These are phyloP conservation scores for Zarea fungicola DNA, from an alignment of 2,329 filamentous ascomycete genomes.

Conservation along the genomic window DNA sequence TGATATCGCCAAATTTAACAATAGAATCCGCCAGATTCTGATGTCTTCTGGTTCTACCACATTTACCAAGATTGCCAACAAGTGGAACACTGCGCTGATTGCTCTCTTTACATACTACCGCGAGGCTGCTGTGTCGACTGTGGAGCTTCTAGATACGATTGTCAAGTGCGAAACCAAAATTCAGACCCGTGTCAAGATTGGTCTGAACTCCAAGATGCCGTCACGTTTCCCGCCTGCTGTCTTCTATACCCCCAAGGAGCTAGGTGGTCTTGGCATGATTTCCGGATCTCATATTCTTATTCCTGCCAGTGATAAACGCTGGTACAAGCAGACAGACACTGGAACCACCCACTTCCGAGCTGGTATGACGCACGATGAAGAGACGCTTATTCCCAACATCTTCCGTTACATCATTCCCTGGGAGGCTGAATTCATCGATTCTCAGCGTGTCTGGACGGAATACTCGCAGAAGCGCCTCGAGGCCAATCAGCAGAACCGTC, in stretches of 20 bases:
- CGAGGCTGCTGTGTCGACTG: conserved; percentile 92
- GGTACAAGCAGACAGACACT: conserved; percentile 96
- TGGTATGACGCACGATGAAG: conserved; percentile 97
- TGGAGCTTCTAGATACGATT: conserved; percentile 90
- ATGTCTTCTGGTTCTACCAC: conserved; percentile 99
- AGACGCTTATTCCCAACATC: conserved; percentile 96
- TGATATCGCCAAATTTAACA: conserved; percentile 98
- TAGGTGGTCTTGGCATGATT: conserved; percentile 97
- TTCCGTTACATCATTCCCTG: conserved; percentile 99
- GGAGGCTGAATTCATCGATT: conserved; percentile 99
- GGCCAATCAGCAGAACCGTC: conserved; percentile 93
- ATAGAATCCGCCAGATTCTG: conserved; percentile 93
- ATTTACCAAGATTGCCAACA: conserved; percentile 99
- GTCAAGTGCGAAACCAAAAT: conserved; percentile 99
- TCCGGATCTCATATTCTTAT: conserved; percentile 98
- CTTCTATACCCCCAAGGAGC: conserved; percentile 97
- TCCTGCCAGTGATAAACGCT: conserved; percentile 93
- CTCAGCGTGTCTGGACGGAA: conserved; percentile 97
- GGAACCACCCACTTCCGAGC: conserved; percentile 95
- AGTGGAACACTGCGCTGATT: conserved; percentile 98
- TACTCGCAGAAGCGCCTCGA: conserved; percentile 97
- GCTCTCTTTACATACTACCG: conserved; percentile 98
- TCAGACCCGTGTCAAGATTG: conserved; percentile 97
- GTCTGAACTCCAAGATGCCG: conserved; percentile 98
- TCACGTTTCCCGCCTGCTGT: conserved; percentile 97